These are phyloP conservation scores for Podaxis mareebaensis DNA, from an alignment of 768 basidiomycete genomes.

Conservation along the genomic window DNA sequence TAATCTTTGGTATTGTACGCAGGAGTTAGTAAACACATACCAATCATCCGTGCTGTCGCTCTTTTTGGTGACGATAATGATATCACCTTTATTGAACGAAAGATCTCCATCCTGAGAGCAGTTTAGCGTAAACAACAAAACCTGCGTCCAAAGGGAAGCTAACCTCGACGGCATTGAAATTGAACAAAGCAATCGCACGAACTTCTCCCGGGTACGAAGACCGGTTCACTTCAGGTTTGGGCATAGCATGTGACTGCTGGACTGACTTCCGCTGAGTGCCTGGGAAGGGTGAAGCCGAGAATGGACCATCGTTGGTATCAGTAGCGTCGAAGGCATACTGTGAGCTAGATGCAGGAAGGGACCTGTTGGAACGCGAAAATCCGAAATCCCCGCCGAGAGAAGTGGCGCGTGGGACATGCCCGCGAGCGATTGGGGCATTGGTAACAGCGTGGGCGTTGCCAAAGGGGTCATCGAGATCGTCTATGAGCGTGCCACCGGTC, in stretches of 20 bases:
- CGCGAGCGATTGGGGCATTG: neutral
- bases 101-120: slow-evolving; percentile 64
- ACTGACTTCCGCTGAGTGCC: neutral
- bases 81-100: slow-evolving; percentile 74
- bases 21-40: slow-evolving; percentile 34
- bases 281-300: slow-evolving; percentile 1
- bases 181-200: slow-evolving; percentile 72
- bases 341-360: neutral
- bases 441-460: neutral
- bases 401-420: slow-evolving; percentile 3
- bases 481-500: slow-evolving; percentile 4
- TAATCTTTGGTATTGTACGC: neutral
- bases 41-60: slow-evolving; percentile 76
- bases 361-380: neutral
- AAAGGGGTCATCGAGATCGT: slow-evolving; percentile 16
- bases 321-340: neutral
- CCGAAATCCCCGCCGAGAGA: slow-evolving; percentile 6
- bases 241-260: slow-evolving; percentile 28
- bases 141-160: slow-evolving; percentile 17
- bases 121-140: slow-evolving; percentile 8
- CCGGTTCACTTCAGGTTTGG: slow-evolving; percentile 49
- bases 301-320: neutral
- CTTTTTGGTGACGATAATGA: slow-evolving; percentile 68
- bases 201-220: slow-evolving; percentile 56
- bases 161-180: slow-evolving; percentile 75